A percentile compares a stretch with the other conserved stretches of the same genome.
phyloP scores from a whole-genome alignment of 106 monocot genomes.

The Dioscorea dumetorum region DNA sequence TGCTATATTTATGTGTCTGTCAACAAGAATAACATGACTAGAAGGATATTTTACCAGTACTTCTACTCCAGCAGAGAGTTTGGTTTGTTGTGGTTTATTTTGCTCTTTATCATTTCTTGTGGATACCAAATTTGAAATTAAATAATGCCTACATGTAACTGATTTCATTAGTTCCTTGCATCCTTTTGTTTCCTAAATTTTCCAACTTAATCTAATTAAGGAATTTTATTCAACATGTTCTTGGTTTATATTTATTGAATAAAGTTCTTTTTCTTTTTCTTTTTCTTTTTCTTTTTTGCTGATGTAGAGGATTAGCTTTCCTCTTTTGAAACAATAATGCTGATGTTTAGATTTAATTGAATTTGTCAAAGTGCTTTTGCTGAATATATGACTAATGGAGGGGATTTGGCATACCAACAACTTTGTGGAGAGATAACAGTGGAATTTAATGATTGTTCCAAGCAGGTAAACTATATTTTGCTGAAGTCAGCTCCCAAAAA shows the following conservation, averaged over 20 bases:
- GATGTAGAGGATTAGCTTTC: background rate
- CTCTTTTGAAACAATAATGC: background rate
- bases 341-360: background rate
- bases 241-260: too few species aligned
- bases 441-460: slow-evolving; percentile 96
- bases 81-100: too few species aligned
- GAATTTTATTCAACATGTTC: background rate
- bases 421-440: slow-evolving; percentile 73
- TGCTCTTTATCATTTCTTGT: too few species aligned
- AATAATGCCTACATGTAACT: too few species aligned
- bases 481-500: background rate
- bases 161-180: too few species aligned
- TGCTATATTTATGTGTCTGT: too few species aligned
- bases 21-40: too few species aligned
- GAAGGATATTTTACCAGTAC: too few species aligned
- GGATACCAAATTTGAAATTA: too few species aligned
- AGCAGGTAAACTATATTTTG: slow-evolving; percentile 36
- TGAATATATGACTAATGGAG: slow-evolving; percentile 76
- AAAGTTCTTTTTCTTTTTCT: too few species aligned
- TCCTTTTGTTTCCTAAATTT: background rate
- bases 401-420: slow-evolving; percentile 67
- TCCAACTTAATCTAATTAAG: background rate
- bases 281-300: background rate
- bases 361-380: slow-evolving; percentile 55
- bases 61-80: too few species aligned